Conservation (phyloP, 768 basidiomycete genomes). For the Rhodotorula babjevae region DNA sequence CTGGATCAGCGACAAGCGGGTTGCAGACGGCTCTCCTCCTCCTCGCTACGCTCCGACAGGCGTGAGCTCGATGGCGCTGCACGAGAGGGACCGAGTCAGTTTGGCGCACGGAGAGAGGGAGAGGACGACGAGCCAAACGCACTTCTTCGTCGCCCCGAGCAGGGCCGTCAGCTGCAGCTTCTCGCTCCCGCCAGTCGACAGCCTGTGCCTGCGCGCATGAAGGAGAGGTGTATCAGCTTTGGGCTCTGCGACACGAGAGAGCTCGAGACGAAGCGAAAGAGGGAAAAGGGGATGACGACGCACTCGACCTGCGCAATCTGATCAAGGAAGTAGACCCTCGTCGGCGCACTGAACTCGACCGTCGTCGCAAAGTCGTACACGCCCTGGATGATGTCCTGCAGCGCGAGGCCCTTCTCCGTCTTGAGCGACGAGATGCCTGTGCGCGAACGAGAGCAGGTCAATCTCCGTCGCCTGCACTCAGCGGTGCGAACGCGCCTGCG, state of each 20-base stretch:
- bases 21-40: background rate
- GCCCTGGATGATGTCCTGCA: conserved; percentile 88
- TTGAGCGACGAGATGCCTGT: conserved; percentile 82
- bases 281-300: conserved; percentile 43
- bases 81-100: too few relatives aligned
- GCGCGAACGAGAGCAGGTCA: background rate
- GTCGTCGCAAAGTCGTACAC: conserved; percentile 84
- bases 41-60: background rate
- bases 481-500: background rate
- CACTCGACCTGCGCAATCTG: conserved; percentile 93
- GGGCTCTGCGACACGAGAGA: fast-evolving
- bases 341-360: conserved; percentile 76
- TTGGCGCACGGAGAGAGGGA: background rate
- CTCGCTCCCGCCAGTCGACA: conserved; percentile 88
- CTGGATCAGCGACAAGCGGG: background rate
- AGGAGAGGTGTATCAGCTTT: background rate
- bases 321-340: conserved; percentile 86
- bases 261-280: background rate
- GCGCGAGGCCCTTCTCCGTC: conserved; percentile 82
- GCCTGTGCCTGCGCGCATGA: conserved; percentile 62
- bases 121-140: conserved; percentile 51
- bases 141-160: conserved; percentile 86
- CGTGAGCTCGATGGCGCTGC: conserved; percentile 23
- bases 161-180: conserved; percentile 90
- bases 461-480: too few relatives aligned